Evolutionary conservation across 208 protist genomes (phyloP).

Genomic region (Trypanosoma conorhini): DNA sequence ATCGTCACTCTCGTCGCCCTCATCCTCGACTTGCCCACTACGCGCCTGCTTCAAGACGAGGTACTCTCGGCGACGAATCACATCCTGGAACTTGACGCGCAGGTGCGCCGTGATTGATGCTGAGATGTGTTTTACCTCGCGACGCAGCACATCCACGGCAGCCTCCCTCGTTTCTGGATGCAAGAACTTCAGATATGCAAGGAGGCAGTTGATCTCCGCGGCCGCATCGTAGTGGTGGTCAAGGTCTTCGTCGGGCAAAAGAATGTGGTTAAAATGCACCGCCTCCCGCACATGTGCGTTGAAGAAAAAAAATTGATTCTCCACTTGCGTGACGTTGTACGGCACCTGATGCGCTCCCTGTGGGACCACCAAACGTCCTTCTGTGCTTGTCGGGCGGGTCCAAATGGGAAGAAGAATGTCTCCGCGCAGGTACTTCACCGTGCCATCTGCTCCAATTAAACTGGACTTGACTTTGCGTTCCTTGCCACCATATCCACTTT

Average conservation of each 20-base stretch:
- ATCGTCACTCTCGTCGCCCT: slow-evolving; percentile 32
- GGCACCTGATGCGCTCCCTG: slow-evolving; percentile 58
- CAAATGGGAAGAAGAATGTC: slow-evolving; percentile 94
- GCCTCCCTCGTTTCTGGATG: slow-evolving; percentile 44
- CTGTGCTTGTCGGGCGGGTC: slow-evolving; percentile 95
- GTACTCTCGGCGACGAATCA: slow-evolving; percentile 69
- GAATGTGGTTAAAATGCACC: slow-evolving; percentile 90
- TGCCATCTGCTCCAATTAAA: slow-evolving; percentile 74
- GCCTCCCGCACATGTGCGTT: slow-evolving; percentile 91
- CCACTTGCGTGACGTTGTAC: slow-evolving; percentile 77
- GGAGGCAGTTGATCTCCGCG: slow-evolving; percentile 90
- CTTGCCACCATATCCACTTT: slow-evolving; percentile 45
- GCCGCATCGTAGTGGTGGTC: slow-evolving; percentile 95
- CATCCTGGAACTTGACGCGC: slow-evolving; percentile 68
- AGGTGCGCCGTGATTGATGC: slow-evolving; percentile 69
- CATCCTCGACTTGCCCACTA: slow-evolving; percentile 22
- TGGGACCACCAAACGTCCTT: slow-evolving; percentile 92
- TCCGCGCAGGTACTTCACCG: slow-evolving; percentile 86
- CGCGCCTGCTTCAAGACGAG: slow-evolving; percentile 75
- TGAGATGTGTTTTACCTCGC: slow-evolving; percentile 62
- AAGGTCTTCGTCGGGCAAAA: slow-evolving; percentile 58
- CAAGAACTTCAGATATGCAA: slow-evolving; percentile 69
- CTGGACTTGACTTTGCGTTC: slow-evolving; percentile 33
- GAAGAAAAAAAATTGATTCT: slow-evolving; percentile 97
- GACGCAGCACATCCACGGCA: slow-evolving; percentile 33